Evolutionary conservation across 1,139 yeast species (phyloP), one percentile per base, ranked within the genome.

Genomic region (Nakaseomyces glabratus): DNA sequence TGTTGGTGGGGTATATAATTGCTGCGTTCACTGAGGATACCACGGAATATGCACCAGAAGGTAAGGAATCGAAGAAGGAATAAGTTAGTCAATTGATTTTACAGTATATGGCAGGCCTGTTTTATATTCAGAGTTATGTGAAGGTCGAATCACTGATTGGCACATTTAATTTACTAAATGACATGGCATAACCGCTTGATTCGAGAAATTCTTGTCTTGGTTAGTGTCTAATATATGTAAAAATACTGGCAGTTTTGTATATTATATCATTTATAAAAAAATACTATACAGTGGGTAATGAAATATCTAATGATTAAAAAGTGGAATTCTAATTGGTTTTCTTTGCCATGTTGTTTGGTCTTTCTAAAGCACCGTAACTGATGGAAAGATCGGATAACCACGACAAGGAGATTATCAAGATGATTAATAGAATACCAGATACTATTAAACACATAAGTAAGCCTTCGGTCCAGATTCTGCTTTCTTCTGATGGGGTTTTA

Each of bases 21-120:
- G 88, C 75, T 35, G 97, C 98, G 0, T 86, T 88, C 57, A 70
- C 71, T 17, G 98, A 90, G 56, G 86, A 82, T 38, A 62, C 76
- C n/a, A 54, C 62, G 6, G 61, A 54, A 30, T 58, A 54, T 22
- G 62, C 61, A 24, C 61, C 60, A 34, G 60, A 30, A 8, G 17
- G 37, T 19, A 25, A 23, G 13, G 13, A 7, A 8, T 7, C 7
- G 13, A 23, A 23, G 26, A 12, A 12, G 8, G 26, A 23, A 12
- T 23, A n/a, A 23, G 13, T 8, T 6, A 8, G 21, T 19, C 21
- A 19, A n/a, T n/a, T n/a, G n/a, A n/a, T n/a, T n/a, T n/a, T n/a
- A n/a, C n/a, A n/a, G n/a, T n/a, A n/a, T n/a, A n/a, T n/a, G n/a
- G n/a, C n/a, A n/a, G n/a, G n/a, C n/a, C n/a, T n/a, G n/a, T 11